A percentile compares a stretch with the other conserved stretches of the same genome.
Evolutionary conservation across 106 monocot species (phyloP).

Genomic region (Allium sativum): DNA sequence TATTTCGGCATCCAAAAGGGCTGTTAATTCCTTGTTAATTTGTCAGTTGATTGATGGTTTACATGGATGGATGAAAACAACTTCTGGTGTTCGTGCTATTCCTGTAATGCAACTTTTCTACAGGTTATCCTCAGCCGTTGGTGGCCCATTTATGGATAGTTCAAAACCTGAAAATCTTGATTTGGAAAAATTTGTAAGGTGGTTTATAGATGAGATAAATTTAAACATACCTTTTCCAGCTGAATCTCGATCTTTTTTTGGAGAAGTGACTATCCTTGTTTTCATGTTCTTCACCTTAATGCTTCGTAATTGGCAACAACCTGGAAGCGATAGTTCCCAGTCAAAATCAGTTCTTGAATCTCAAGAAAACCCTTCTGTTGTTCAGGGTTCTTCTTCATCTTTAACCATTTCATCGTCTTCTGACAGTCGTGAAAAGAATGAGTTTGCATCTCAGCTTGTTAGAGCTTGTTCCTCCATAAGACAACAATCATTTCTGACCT

Average conservation of each 20-base stretch:
- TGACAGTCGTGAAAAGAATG: slow-evolving; percentile 63
- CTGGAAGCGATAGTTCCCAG: slow-evolving; percentile 65
- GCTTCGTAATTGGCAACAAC: slow-evolving; percentile 99
- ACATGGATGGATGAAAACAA: slow-evolving; percentile 85
- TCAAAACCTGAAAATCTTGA: slow-evolving; percentile 80
- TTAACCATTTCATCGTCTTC: slow-evolving; percentile 20
- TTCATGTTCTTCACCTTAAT: slow-evolving; percentile 96
- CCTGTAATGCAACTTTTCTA: slow-evolving; percentile 97
- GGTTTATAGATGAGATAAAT: slow-evolving; percentile 84
- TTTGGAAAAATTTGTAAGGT: slow-evolving; percentile 81
- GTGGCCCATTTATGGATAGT: slow-evolving; percentile 94
- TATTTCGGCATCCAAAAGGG: slow-evolving; percentile 90
- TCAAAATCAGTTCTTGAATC: slow-evolving; percentile 45
- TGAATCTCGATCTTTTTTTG: slow-evolving; percentile 55
- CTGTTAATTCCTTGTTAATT: slow-evolving; percentile 83
- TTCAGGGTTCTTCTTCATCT: slow-evolving; percentile 22
- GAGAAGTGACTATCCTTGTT: slow-evolving; percentile 80
- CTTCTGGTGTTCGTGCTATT: slow-evolving; percentile 72
- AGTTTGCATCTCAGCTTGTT: slow-evolving; percentile 83
- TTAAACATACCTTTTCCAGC: slow-evolving; percentile 57
- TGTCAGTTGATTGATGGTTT: slow-evolving; percentile 68
- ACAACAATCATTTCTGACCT: slow-evolving; percentile 74
- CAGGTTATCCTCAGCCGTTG: slow-evolving; percentile 84
- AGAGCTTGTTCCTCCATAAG: slow-evolving; percentile 72
- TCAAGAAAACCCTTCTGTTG: slow-evolving; percentile 45